These are phyloP conservation scores for Hypocrella siamensis DNA, from an alignment of 2,329 filamentous ascomycete species.

Conservation along the genomic window DNA sequence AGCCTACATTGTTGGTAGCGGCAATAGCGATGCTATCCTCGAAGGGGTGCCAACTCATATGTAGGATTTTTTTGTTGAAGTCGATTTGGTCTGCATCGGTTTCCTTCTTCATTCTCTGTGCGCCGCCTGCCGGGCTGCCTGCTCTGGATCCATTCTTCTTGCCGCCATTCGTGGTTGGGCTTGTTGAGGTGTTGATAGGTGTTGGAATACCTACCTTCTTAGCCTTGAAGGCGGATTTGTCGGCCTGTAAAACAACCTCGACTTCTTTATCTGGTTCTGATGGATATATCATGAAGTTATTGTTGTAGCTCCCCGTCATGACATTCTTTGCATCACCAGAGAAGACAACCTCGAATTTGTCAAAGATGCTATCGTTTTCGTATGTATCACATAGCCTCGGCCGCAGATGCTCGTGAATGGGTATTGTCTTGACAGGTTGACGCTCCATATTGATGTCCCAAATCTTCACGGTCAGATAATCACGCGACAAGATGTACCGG, in stretches of 20 bases:
- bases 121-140: constrained; percentile 65
- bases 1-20: constrained; percentile 92
- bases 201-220: constrained; percentile 98
- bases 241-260: constrained; percentile 91
- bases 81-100: constrained; percentile 98
- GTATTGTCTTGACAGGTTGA: constrained; percentile 94
- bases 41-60: constrained; percentile 99
- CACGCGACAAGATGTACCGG: constrained; percentile 89
- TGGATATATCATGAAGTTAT: constrained; percentile 99
- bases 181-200: constrained; percentile 75
- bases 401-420: constrained; percentile 91
- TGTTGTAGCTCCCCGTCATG: constrained; percentile 99
- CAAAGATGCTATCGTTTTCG: constrained; percentile 98
- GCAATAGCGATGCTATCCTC: constrained; percentile 99
- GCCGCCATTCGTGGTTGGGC: constrained; percentile 54
- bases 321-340: constrained; percentile 97
- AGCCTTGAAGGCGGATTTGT: constrained; percentile 98
- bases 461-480: constrained; percentile 98
- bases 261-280: constrained; percentile 92
- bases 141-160: constrained; percentile 86
- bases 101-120: constrained; percentile 93
- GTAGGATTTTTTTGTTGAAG: constrained; percentile 99
- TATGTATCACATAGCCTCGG: constrained; percentile 95
- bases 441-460: constrained; percentile 99
- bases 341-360: constrained; percentile 99